phyloP scores from a whole-genome alignment of 2,329 filamentous ascomycete genomes.

The Fusarium zealandicum region DNA sequence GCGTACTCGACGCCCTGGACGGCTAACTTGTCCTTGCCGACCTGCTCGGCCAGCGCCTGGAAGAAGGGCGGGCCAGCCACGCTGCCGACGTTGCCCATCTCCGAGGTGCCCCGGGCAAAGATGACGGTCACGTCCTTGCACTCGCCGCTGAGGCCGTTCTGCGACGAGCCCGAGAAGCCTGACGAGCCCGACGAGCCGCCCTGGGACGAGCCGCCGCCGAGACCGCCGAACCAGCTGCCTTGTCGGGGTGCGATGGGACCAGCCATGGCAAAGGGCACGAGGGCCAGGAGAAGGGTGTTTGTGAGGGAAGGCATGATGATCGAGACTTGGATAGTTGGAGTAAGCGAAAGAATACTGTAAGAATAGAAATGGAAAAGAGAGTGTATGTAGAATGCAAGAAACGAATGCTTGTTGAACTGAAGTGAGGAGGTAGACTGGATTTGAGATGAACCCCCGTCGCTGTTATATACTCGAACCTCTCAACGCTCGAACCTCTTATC shows the following conservation, averaged over 20 bases:
- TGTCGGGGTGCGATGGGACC: slow-evolving; percentile 31
- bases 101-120: slow-evolving; percentile 63
- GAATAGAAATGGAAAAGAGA: slow-evolving; percentile 2
- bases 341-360: slow-evolving; percentile 17
- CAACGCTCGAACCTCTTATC: slow-evolving; percentile 18
- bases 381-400: not conserved
- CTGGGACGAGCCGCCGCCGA: slow-evolving; percentile 28
- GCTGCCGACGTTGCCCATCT: slow-evolving; percentile 59
- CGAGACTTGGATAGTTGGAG: not conserved
- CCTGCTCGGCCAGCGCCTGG: slow-evolving; percentile 49
- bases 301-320: slow-evolving; percentile 31
- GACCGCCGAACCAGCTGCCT: slow-evolving; percentile 1
- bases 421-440: slow-evolving; percentile 16
- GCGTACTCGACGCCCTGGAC: slow-evolving; percentile 63
- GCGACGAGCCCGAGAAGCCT: slow-evolving; percentile 29
- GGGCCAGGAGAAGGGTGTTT: slow-evolving; percentile 31
- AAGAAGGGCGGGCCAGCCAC: slow-evolving; percentile 60
- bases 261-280: slow-evolving; percentile 35
- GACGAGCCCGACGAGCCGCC: too few relatives aligned
- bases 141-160: slow-evolving; percentile 35
- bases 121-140: slow-evolving; percentile 56
- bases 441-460: not conserved
- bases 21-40: slow-evolving; percentile 54
- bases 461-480: slow-evolving; percentile 22
- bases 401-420: slow-evolving; percentile 13